phyloP scores from a whole-genome alignment of 1,284 basidiomycete genomes.

The Sanghuangporus weigelae region DNA sequence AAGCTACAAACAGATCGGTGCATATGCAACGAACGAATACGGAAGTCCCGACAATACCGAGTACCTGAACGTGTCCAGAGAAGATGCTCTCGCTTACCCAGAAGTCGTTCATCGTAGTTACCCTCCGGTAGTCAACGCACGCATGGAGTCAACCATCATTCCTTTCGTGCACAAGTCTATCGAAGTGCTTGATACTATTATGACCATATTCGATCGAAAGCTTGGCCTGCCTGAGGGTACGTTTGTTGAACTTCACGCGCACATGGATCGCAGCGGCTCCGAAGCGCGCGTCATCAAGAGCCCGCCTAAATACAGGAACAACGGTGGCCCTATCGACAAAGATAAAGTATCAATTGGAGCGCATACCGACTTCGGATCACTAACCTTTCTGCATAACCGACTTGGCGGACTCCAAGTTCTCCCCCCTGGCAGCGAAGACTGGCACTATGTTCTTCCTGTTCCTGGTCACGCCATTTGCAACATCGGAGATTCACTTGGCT shows the following conservation, averaged over 20 bases:
- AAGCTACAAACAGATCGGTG: constrained; percentile 62
- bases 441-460: constrained; percentile 66
- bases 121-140: constrained; percentile 44
- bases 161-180: constrained; percentile 57
- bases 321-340: constrained; percentile 19
- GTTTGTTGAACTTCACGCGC: constrained; percentile 41
- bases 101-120: constrained; percentile 46
- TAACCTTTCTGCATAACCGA: constrained; percentile 63
- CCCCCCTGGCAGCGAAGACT: constrained; percentile 53
- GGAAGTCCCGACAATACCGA: constrained; percentile 54
- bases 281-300: constrained; percentile 55
- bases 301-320: constrained; percentile 29
- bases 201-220: constrained; percentile 51
- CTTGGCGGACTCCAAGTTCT: constrained; percentile 71
- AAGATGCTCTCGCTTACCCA: constrained; percentile 59
- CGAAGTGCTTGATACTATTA: constrained; percentile 47
- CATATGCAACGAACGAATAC: constrained; percentile 57
- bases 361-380: constrained; percentile 46
- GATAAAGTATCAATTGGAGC: constrained; percentile 40
- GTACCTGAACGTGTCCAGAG: constrained; percentile 63
- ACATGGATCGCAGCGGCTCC: constrained; percentile 47
- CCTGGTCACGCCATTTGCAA: constrained; percentile 58
- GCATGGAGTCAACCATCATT: constrained; percentile 43
- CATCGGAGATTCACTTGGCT: constrained; percentile 50
- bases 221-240: constrained; percentile 51